phyloP scores from a whole-genome alignment of 768 basidiomycete genomes.

The Astraeus odoratus region DNA sequence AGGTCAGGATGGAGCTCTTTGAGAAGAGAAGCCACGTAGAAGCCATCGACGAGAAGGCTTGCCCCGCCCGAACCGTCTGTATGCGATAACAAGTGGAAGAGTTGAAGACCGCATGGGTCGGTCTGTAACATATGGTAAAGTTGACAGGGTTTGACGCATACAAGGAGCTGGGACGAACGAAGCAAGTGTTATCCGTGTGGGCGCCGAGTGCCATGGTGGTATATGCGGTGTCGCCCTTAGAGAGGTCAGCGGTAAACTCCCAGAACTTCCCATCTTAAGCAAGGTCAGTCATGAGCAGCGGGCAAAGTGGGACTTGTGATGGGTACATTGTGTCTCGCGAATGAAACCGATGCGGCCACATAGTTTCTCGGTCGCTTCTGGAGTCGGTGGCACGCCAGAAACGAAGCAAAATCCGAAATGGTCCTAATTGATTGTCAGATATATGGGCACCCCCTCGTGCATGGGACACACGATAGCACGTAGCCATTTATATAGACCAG shows the following conservation, averaged over 20 bases:
- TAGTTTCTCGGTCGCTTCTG: constrained; percentile 80
- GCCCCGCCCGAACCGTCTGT: constrained; percentile 77
- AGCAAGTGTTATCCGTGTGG: constrained; percentile 72
- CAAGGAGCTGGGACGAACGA: constrained; percentile 16
- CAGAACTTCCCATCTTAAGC: constrained; percentile 85
- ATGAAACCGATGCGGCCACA: constrained; percentile 77
- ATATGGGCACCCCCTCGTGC: not conserved
- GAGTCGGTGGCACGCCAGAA: constrained; percentile 68
- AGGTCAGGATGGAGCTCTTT: constrained; percentile 63
- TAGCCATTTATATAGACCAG: constrained; percentile 76
- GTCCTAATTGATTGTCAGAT: constrained; percentile 42
- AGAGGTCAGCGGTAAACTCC: constrained; percentile 91
- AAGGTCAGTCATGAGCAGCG: constrained; percentile 29
- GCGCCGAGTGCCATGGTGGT: constrained; percentile 81
- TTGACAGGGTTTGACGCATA: not conserved
- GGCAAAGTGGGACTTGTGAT: not conserved
- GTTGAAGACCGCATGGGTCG: constrained; percentile 90
- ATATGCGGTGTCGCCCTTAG: constrained; percentile 92
- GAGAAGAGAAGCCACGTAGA: constrained; percentile 81
- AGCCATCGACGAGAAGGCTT: constrained; percentile 92
- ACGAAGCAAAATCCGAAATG: constrained; percentile 87
- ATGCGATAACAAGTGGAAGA: constrained; percentile 90
- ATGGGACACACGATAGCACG: constrained; percentile 57
- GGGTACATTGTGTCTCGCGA: constrained; percentile 71
- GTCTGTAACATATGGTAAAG: constrained; percentile 42